A percentile compares a stretch with the other conserved stretches of the same genome.
Evolutionary conservation across 805 yeast species (phyloP).

Genomic region (Candida bentonensis): DNA sequence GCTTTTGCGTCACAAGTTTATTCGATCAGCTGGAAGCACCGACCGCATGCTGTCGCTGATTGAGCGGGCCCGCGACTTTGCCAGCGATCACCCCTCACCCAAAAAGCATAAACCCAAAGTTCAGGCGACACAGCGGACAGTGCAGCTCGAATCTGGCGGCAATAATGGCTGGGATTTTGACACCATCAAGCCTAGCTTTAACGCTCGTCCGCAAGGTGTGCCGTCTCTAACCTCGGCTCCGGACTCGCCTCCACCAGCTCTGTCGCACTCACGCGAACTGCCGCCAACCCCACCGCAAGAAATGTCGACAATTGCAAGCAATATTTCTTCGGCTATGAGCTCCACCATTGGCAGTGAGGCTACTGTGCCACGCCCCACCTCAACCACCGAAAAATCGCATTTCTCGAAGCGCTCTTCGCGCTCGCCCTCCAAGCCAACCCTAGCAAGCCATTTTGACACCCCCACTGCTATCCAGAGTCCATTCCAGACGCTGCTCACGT

Average conservation of each 20-base stretch:
- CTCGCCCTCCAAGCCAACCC: no score
- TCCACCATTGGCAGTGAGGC: constrained; percentile 1
- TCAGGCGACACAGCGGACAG: not conserved
- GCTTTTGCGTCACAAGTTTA: constrained; percentile 51
- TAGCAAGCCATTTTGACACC: no score
- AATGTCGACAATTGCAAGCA: not conserved
- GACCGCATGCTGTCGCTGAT: constrained; percentile 1
- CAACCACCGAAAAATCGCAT: not conserved
- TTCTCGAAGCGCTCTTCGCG: no score
- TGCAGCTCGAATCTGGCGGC: constrained; percentile 8
- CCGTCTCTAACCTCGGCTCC: not conserved
- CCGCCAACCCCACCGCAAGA: not conserved
- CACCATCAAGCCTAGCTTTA: constrained; percentile 17
- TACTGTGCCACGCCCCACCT: constrained; percentile 3
- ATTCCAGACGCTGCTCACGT: not conserved
- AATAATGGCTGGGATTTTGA: constrained; percentile 27
- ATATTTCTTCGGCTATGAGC: not conserved
- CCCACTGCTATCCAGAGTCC: no score
- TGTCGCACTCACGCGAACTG: no score
- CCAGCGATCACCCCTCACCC: not conserved
- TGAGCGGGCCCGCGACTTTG: not conserved
- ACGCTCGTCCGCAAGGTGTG: not conserved
- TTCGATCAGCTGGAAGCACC: constrained; percentile 12
- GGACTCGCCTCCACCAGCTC: not conserved
- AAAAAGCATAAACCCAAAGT: not conserved